These are phyloP conservation scores for Carex cristatella DNA, from an alignment of 176 grass and related monocot species.

Conservation along the genomic window DNA sequence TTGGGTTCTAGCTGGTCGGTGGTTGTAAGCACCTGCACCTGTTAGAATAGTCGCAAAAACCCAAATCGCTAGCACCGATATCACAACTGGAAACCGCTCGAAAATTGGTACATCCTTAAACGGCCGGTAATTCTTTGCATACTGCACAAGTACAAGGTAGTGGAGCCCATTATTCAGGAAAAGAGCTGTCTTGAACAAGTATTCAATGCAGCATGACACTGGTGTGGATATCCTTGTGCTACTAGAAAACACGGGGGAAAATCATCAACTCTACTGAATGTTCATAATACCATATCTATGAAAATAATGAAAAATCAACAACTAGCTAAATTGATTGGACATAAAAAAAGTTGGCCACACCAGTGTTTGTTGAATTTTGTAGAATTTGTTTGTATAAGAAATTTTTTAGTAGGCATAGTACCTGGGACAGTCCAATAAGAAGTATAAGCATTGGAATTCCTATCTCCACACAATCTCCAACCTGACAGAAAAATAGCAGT, in stretches of 20 bases:
- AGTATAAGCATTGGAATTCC: constrained; percentile 50
- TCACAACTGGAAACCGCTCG: constrained; percentile 44
- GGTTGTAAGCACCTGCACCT: constrained; percentile 44
- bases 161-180: background rate
- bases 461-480: constrained; percentile 51
- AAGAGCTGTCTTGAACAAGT: background rate
- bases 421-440: constrained; percentile 49
- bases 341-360: background rate
- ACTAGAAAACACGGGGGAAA: constrained; percentile 5
- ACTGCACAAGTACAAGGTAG: constrained; percentile 33
- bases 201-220: constrained; percentile 4
- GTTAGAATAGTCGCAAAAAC: constrained; percentile 46
- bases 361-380: background rate
- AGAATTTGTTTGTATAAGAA: background rate
- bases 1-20: constrained; percentile 35
- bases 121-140: constrained; percentile 46
- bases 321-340: background rate
- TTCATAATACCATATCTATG: background rate
- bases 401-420: background rate
- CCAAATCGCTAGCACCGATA: constrained; percentile 42
- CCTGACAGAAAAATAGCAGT: constrained; percentile 24
- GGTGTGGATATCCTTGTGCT: constrained; percentile 9
- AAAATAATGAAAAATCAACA: background rate
- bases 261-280: background rate
- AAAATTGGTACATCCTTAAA: constrained; percentile 45